Conservation (phyloP, 257 asterid species). For the Asclepias syriaca region DNA sequence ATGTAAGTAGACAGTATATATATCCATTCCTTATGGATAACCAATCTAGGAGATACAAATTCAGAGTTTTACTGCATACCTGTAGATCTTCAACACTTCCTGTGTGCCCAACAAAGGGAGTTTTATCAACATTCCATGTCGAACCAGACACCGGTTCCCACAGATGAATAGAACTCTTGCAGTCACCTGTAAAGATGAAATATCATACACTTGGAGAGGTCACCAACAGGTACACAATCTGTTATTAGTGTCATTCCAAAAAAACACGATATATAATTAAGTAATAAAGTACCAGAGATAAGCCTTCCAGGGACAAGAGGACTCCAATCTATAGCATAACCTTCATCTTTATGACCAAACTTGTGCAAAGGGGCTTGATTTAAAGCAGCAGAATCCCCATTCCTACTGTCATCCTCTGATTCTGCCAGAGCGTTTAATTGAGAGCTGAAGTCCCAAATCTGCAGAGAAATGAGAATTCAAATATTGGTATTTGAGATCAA, state of each 20-base stretch:
- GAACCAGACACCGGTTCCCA: constrained; percentile 89
- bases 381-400: constrained; percentile 36
- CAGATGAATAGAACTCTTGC: constrained; percentile 71
- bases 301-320: constrained; percentile 92
- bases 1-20: not conserved
- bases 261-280: not conserved
- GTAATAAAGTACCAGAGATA: constrained; percentile 50
- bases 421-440: constrained; percentile 66
- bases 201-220: constrained; percentile 2
- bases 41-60: not conserved
- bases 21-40: not conserved
- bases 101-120: constrained; percentile 35
- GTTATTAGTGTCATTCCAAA: not conserved
- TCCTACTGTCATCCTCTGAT: constrained; percentile 38
- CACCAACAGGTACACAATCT: not conserved
- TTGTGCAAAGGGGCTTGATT: constrained; percentile 73
- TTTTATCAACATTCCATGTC: constrained; percentile 65
- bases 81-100: constrained; percentile 92
- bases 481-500: not conserved
- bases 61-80: constrained; percentile 27
- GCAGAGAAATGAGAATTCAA: constrained; percentile 19
- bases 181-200: constrained; percentile 52
- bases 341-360: constrained; percentile 94
- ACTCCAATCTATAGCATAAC: constrained; percentile 93
- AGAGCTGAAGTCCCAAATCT: constrained; percentile 95